Base-by-base conservation (phyloP, 768 basidiomycete species). In the Boletus sp. region DNA sequence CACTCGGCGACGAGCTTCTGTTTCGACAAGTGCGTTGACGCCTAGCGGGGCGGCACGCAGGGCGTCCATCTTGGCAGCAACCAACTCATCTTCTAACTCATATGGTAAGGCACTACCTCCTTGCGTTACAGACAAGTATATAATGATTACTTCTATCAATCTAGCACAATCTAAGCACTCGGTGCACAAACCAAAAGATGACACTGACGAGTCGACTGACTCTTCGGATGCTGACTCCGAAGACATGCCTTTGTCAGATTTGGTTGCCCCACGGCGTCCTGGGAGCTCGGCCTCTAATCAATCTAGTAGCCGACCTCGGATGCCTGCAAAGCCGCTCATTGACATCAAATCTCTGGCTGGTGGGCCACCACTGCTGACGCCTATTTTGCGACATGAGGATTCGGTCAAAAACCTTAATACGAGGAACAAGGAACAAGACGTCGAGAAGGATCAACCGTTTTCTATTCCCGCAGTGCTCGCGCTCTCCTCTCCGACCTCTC, bases 221-320 rank as follows among this genome's bases (percentile, higher is more conserved):
- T 66, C 70, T 19, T 66, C 68, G 11, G 66, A 77, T 53, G 75
- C 75, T 33, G 80, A 78, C 25, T 83, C 81, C 49, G 76, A 76
- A n/a, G 75, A 84, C 59, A 79, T 83, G 2, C 89, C 88, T 13
- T 75, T 92, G 34, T 83, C 85, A 1, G 76, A 73, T 1, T 74
- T 89, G 34, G 71, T 87, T 7, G 75, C 75, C 0, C 87, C 88
- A 11, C 78, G 75, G 45, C 78, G 89, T 34, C 87, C 88, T 15
- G 87, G 85, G 17, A 87, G 84, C 58, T 77, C 85, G 2, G 65
- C 73, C 11, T 79, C 78, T 19, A 66, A 70, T 47, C 47, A 30
- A 23, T 70, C 69, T 25, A 57, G 47, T 40, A 53, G 49, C 34
- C 61, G 70, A 13, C 60, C 61, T 38, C 70, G 74, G n/a, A 61